Conservation (phyloP, 805 yeast genomes). For the Barnettozyma sp. region DNA sequence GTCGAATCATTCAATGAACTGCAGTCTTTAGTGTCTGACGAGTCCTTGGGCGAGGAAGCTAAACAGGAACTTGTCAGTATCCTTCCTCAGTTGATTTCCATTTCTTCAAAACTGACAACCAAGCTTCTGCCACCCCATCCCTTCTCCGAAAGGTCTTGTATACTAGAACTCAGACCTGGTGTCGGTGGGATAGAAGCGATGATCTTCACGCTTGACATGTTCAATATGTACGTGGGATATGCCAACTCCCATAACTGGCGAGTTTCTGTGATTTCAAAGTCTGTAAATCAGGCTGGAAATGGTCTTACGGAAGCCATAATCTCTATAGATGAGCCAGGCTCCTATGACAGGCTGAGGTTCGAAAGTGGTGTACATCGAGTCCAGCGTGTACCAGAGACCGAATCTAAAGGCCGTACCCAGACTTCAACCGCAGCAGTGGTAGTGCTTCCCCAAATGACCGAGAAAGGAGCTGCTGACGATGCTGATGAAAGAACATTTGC, state of each 20-base stretch:
- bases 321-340: slow-evolving; percentile 64
- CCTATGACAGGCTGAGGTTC: slow-evolving; percentile 64
- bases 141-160: slow-evolving; percentile 68
- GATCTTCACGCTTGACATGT: slow-evolving; percentile 72
- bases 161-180: slow-evolving; percentile 88
- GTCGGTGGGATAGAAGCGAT: slow-evolving; percentile 94
- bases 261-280: slow-evolving; percentile 48
- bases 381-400: slow-evolving; percentile 90
- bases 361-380: slow-evolving; percentile 97
- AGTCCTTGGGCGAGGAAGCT: slow-evolving; percentile 52
- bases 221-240: slow-evolving; percentile 74
- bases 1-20: slow-evolving; percentile 32
- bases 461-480: slow-evolving; percentile 39
- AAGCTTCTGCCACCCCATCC: slow-evolving; percentile 69
- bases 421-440: slow-evolving; percentile 96
- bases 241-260: slow-evolving; percentile 66
- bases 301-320: slow-evolving; percentile 77
- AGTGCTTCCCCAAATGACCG: slow-evolving; percentile 76
- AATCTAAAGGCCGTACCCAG: slow-evolving; percentile 87
- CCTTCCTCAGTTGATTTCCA: slow-evolving; percentile 36
- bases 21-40: slow-evolving; percentile 39
- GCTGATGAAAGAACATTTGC: slow-evolving; percentile 64
- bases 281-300: slow-evolving; percentile 49
- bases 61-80: slow-evolving; percentile 44
- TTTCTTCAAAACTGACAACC: slow-evolving; percentile 42